A percentile compares a stretch with the other conserved stretches of the same genome.
These are phyloP conservation scores for Mollisiaceae sp. DNA, from an alignment of 2,329 filamentous ascomycete species.

Conservation along the genomic window DNA sequence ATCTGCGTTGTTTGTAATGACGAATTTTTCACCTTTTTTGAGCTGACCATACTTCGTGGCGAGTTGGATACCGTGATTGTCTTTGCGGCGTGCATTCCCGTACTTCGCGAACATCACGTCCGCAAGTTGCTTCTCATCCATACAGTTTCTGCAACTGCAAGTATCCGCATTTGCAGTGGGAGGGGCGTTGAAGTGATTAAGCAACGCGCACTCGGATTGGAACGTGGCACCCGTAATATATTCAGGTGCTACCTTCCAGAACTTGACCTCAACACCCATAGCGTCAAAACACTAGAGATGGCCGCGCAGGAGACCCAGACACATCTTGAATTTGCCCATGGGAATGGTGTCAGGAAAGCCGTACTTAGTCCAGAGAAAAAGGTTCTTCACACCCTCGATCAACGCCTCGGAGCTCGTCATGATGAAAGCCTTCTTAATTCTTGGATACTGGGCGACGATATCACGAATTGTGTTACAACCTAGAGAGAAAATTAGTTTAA, in stretches of 20 bases:
- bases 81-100: background rate
- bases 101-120: slow-evolving; percentile 3
- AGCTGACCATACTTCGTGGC: background rate
- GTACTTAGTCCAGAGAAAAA: slow-evolving; percentile 10
- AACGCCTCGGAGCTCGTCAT: slow-evolving; percentile 10
- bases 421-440: slow-evolving; percentile 9
- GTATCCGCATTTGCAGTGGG: background rate
- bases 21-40: slow-evolving; percentile 5
- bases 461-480: background rate
- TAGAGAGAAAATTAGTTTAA: background rate
- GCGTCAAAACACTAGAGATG: slow-evolving; percentile 1
- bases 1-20: slow-evolving; percentile 8
- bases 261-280: slow-evolving; percentile 5
- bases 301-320: background rate
- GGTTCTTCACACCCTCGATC: background rate
- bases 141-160: background rate
- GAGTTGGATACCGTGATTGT: background rate
- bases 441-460: background rate
- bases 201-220: background rate
- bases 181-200: slow-evolving; percentile 1
- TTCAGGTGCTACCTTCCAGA: slow-evolving; percentile 10
- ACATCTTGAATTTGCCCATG: background rate
- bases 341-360: background rate
- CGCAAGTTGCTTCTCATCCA: background rate
- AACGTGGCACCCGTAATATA: slow-evolving; percentile 3